Base-by-base conservation (phyloP, 192 early-diverging fungal species). In the Chytriomyces sp. region DNA sequence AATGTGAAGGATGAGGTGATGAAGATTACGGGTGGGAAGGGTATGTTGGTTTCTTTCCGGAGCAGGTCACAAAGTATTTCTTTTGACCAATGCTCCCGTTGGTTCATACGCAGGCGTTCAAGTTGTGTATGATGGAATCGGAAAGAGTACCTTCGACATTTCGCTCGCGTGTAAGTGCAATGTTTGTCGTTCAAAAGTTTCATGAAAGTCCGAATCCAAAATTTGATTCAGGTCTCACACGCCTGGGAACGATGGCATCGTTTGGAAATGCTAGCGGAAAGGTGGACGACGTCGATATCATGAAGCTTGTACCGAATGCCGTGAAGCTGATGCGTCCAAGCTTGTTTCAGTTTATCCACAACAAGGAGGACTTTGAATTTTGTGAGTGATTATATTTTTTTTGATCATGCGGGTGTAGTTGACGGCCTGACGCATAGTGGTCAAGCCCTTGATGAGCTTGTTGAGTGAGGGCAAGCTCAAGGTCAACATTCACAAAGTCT, bases 261-360 rank as follows among this genome's bases (percentile, higher is more conserved):
- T 98, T 94, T 86, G 96, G 96, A 34, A 94, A 94, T 73, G 89
- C 93, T 3, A 92, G 91, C 38, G 95, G 96, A 1, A 82, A 87
- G 17, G 84, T 84, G 10, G 80, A 79, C 32, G 70, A 78, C 58
- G 63, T 89, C 26, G 84, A 85, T 41, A 83, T 87, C 30, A 73
- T 78, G 59, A 78, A 79, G 19, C 80, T 98, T 30, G 40, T 86
- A 0, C 80, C 88, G 44, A 91, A 93, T 64, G 91, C 91, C 79
- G 54, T 95, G 37, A 82, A 80, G 5, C 77, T 96, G 63, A 84
- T 91, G 80, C 78, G 93, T 39, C 92, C 94, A 7, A 81, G 80
- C 0, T 75, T 97, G 28, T 92, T 89, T 74, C 69, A 84, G n/a
- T 93, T 93, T 70, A 41, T 95, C 25, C 74, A 69, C 30, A 89